Evolutionary conservation across 2,329 filamentous ascomycete species (phyloP).

Genomic region (Nigrospora osmanthi): DNA sequence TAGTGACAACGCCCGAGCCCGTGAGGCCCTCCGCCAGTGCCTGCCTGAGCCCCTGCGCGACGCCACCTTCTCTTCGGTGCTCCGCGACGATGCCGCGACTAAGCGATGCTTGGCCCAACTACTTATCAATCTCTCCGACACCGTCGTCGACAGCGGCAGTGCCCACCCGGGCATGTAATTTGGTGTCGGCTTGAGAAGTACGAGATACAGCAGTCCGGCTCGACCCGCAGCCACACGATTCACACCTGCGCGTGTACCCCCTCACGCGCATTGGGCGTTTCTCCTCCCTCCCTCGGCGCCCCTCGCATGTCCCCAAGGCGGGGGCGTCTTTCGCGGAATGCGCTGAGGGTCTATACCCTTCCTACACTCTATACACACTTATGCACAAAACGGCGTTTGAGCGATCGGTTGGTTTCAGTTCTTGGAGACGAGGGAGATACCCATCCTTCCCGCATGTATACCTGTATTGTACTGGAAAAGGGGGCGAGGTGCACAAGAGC

Average conservation of each 20-base stretch:
- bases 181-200: too few species aligned
- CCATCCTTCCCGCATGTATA: constrained; percentile 1
- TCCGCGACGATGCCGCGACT: constrained; percentile 93
- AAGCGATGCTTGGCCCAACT: constrained; percentile 97
- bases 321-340: too few species aligned
- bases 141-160: constrained; percentile 48
- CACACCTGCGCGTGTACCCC: too few species aligned
- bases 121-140: constrained; percentile 91
- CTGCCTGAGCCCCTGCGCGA: constrained; percentile 97
- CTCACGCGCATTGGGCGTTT: too few species aligned
- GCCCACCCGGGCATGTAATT: constrained; percentile 17
- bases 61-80: constrained; percentile 91
- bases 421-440: not conserved
- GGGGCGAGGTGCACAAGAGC: too few species aligned
- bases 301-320: too few species aligned
- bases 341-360: constrained; percentile 1
- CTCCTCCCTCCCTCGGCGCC: too few species aligned
- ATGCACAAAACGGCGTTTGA: constrained; percentile 1
- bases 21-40: constrained; percentile 91
- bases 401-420: not conserved
- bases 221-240: too few species aligned
- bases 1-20: constrained; percentile 91
- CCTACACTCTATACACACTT: constrained; percentile 1
- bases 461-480: not conserved
- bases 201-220: too few species aligned